Percentiles rank a stretch among this genome's conserved stretches.
These are phyloP conservation scores for Saccharomyces paradoxus DNA, from an alignment of 805 yeast genomes.

Conservation along the genomic window DNA sequence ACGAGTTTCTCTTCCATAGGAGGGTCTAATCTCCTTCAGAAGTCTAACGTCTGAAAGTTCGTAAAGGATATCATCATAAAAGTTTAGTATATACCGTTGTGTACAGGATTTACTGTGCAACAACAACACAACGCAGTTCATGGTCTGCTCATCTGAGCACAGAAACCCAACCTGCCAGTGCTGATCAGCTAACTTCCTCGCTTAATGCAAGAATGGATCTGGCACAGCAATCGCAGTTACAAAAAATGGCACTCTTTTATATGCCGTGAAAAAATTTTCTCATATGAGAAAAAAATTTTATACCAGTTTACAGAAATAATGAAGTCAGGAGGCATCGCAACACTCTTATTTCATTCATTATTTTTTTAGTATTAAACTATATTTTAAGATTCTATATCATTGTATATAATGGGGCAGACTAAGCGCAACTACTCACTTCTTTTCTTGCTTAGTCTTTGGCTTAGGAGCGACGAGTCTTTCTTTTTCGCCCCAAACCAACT, in stretches of 20 bases:
- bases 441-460: slow-evolving; percentile 39
- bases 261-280: background rate
- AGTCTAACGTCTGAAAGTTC: slow-evolving; percentile 33
- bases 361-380: background rate
- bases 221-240: background rate
- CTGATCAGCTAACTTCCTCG: background rate
- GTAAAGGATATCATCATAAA: background rate
- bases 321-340: background rate
- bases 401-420: background rate
- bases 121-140: background rate
- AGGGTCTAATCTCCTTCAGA: slow-evolving; percentile 21
- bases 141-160: background rate
- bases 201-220: background rate
- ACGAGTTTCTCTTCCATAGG: slow-evolving; percentile 22
- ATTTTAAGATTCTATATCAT: background rate
- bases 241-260: background rate
- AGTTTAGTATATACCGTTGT: background rate
- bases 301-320: background rate
- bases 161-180: background rate
- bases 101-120: background rate
- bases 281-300: background rate
- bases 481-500: slow-evolving; percentile 63
- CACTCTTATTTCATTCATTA: background rate
- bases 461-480: slow-evolving; percentile 69
- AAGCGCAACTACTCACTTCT: slow-evolving; percentile 2